A percentile compares a stretch with the other conserved stretches of the same genome.
phyloP scores from a whole-genome alignment of 352 stramenopile genomes.

The Globisporangium yorkense region DNA sequence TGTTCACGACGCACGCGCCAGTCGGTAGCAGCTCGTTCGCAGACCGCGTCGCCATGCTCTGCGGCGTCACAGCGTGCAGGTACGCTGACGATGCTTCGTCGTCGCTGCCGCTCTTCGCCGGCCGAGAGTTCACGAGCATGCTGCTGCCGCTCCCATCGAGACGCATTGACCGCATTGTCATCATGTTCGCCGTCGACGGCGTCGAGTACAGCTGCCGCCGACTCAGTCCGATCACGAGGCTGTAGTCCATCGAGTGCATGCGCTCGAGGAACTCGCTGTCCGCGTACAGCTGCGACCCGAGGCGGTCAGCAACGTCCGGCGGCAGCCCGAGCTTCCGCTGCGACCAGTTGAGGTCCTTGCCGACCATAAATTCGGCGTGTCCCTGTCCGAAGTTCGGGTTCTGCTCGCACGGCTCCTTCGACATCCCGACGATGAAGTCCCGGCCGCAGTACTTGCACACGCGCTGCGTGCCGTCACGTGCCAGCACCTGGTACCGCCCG shows the following conservation, averaged over 20 bases:
- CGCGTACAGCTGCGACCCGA: slow-evolving; percentile 80
- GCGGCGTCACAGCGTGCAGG: slow-evolving; percentile 48
- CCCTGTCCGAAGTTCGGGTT: slow-evolving; percentile 57
- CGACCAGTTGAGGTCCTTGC: slow-evolving; percentile 87
- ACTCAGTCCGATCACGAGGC: slow-evolving; percentile 91
- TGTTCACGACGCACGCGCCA: slow-evolving; percentile 86
- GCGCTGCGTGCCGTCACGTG: slow-evolving; percentile 58
- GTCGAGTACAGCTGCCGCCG: slow-evolving; percentile 36
- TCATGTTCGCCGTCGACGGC: slow-evolving; percentile 21
- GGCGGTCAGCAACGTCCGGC: slow-evolving; percentile 57
- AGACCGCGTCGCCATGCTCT: slow-evolving; percentile 13
- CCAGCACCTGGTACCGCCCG: slow-evolving; percentile 59
- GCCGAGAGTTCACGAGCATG: neutral
- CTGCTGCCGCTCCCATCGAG: slow-evolving; percentile 9
- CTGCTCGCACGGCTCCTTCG: slow-evolving; percentile 62
- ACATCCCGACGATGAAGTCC: slow-evolving; percentile 85
- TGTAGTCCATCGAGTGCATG: slow-evolving; percentile 98
- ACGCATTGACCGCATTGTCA: slow-evolving; percentile 19
- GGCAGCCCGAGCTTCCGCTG: slow-evolving; percentile 67
- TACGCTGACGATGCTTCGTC: slow-evolving; percentile 35
- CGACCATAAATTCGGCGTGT: slow-evolving; percentile 73
- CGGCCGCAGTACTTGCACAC: slow-evolving; percentile 86
- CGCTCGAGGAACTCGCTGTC: slow-evolving; percentile 91
- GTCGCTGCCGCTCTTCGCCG: slow-evolving; percentile 18
- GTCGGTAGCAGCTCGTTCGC: slow-evolving; percentile 41